Base-by-base conservation (phyloP, 805 yeast species). In the Zygosaccharomyces bailii region DNA sequence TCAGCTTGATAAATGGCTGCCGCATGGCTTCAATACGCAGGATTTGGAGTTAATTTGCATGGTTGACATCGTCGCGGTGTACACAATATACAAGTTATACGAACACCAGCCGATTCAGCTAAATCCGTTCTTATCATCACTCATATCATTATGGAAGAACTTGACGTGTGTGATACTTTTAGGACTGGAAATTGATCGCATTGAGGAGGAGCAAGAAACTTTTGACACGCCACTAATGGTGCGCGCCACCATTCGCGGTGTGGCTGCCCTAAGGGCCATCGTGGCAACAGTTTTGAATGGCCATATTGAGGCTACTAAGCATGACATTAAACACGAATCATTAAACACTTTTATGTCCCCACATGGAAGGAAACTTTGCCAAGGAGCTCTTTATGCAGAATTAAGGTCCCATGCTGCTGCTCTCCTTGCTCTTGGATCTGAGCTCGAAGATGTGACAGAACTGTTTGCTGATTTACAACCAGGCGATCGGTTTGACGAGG, bases 401-500 rank as follows among this genome's bases (percentile, higher is more conserved):
- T 72, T 80, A 57, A 69, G 83, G 52, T 69, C 79, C 40, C 76
- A 78, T 45, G 75, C 79, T 25, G 77, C 82, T 2, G 76, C 82
- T 1, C 66, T 81, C 59, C 59, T 75, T 16, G 74, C 79, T 0
- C 52, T 75, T 10, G 80, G 80, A 0, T 56, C 66, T 4, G 74
- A 71, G 18, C 48, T 73, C 23, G 68, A 70, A 13, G 80, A 76
- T 47, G 73, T 79, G 5, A 76, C 79, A 0, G 80, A 76, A 39
- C 64, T 81, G 9, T 60, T 80, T 46, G 69, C 74, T 10, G 80
- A 78, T 53, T 59, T 80, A 43, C 84, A 78, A 32, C 68, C 72
- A 2, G 79, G 79, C 43, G 90, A 83, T 59, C 68, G 78, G 43
- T 80, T 78, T 50, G 90, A 83, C 59, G 88, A 82, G 52, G 89